Evolutionary conservation across 129 eudicot species (phyloP).

Genomic region (Centella asiatica): DNA sequence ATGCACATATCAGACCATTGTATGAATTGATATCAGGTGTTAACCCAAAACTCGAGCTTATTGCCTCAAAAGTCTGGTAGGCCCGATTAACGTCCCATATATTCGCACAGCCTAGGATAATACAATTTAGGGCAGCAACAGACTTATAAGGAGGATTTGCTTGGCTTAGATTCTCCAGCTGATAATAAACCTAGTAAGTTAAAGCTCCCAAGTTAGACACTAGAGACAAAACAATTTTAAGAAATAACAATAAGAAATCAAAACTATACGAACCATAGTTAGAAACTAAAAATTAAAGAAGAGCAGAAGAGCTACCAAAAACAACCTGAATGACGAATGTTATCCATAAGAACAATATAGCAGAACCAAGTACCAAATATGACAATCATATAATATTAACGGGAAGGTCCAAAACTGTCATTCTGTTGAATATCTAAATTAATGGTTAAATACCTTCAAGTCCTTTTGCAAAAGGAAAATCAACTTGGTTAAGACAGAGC

Average conservation of each 20-base stretch:
- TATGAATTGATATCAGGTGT: constrained; percentile 82
- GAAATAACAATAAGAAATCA: neutral
- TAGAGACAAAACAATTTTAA: neutral
- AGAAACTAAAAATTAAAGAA: neutral
- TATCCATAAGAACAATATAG: neutral
- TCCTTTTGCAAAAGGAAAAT: neutral
- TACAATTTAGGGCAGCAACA: constrained; percentile 80
- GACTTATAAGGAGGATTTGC: constrained; percentile 80
- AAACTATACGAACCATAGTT: too few relatives aligned
- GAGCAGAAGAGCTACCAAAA: neutral
- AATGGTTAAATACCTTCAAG: neutral
- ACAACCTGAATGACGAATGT: neutral
- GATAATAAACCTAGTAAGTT: constrained; percentile 65
- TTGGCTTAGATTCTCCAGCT: constrained; percentile 64
- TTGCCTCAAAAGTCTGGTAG: constrained; percentile 64
- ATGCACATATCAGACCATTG: constrained; percentile 69
- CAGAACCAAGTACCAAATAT: neutral
- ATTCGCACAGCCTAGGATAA: constrained; percentile 91
- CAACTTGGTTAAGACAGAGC: too few relatives aligned
- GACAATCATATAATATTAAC: neutral
- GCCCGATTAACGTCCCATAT: constrained; percentile 94
- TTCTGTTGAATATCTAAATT: neutral
- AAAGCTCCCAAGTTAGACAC: constrained; percentile 10
- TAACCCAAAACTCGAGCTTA: constrained; percentile 60
- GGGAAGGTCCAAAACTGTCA: neutral